Base-by-base conservation (phyloP, 2,329 filamentous ascomycete genomes). In the Botrytis deweyae region DNA sequence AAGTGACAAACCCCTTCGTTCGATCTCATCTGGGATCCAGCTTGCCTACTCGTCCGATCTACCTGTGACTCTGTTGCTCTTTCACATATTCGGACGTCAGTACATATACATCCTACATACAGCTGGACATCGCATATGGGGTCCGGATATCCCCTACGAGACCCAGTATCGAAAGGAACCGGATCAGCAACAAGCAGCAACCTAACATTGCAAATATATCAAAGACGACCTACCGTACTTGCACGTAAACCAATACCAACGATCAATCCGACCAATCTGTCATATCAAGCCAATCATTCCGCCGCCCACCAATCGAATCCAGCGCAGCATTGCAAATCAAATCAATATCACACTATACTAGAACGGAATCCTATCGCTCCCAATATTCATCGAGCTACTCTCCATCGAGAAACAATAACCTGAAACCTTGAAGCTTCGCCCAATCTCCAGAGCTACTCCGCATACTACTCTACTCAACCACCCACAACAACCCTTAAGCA, bases 11-110 rank as follows among this genome's bases (percentile, higher is more conserved):
- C 14, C 44, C 44, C 44, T 59, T 42, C n/a, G 10, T 44, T 44
- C n/a, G 25, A 71, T 71, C 40, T 58, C 52, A 70, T 62, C 58
- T 61, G 25, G 36, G n/a, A 70, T 63, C 42, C 55, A n/a, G 52
- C 52, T 4, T 46, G 29, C 16, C 58, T 38, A 29, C 42, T 63
- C 55, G 63, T 65, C 29, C 46, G 65, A 67, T 67, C 65, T 55
- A 40, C 65, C 46, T 67, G 65, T 49, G 33, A 55, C 22, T n/a
- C 22, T 52, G 33, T 40, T 67, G 29, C 44, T 52, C 36, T 59
- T 70, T 62, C 58, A 25, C 33, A 67, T 18, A 64, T 63, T 29
- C 62, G 42, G 49, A 68, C 20, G 52, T 25, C 55, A 70, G 22
- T 49, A 69, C 33, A 61, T 70, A 46, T 29, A 36, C 42, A 42